Percentiles rank a stretch among this genome's conserved stretches.
Evolutionary conservation across 805 yeast genomes (phyloP).

Genomic region (Wickerhamomyces subpelliculosus): DNA sequence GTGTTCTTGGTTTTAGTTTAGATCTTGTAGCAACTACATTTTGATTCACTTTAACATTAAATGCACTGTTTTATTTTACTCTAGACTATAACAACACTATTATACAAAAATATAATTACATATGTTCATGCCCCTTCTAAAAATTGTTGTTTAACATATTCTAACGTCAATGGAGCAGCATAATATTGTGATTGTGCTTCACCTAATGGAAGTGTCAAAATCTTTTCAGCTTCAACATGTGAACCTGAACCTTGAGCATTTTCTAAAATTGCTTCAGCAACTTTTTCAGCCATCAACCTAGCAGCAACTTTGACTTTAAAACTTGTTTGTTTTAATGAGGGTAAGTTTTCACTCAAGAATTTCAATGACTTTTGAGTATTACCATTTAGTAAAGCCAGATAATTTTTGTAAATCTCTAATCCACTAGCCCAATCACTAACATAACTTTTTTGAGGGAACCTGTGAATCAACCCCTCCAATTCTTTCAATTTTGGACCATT

Average conservation of each 20-base stretch:
- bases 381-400: slow-evolving; percentile 28
- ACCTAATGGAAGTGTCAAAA: slow-evolving; percentile 35
- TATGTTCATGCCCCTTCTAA: background rate
- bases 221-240: slow-evolving; percentile 22
- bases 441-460: slow-evolving; percentile 36
- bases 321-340: slow-evolving; percentile 30
- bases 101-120: background rate
- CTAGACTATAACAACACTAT: background rate
- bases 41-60: too few relatives aligned
- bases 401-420: slow-evolving; percentile 50
- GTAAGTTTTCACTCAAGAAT: slow-evolving; percentile 38
- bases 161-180: background rate
- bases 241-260: slow-evolving; percentile 8
- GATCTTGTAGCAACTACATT: too few relatives aligned
- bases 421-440: slow-evolving; percentile 49
- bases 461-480: slow-evolving; percentile 30
- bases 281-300: slow-evolving; percentile 43
- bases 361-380: slow-evolving; percentile 24
- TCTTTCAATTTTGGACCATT: slow-evolving; percentile 25
- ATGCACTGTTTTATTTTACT: too few relatives aligned
- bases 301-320: slow-evolving; percentile 40
- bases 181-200: slow-evolving; percentile 36
- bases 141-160: background rate
- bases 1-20: background rate
- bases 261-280: slow-evolving; percentile 24